phyloP scores from a whole-genome alignment of 768 basidiomycete genomes.

The Omphalotus guepiniiformis region DNA sequence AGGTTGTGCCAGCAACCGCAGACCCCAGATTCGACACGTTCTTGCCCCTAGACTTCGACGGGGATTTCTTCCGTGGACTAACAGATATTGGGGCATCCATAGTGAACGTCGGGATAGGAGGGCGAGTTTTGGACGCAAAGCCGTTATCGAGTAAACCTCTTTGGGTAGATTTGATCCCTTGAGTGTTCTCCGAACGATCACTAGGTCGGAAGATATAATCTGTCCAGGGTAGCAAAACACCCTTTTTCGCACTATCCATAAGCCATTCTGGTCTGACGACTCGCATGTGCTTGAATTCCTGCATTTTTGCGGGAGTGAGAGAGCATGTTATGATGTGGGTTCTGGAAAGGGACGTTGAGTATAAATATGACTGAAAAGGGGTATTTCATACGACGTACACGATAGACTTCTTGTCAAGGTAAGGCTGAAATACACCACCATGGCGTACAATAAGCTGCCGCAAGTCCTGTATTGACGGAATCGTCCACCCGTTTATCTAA shows the following conservation, averaged over 20 bases:
- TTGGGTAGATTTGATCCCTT: slow-evolving; percentile 43
- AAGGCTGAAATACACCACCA: slow-evolving; percentile 81
- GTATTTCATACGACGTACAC: slow-evolving; percentile 46
- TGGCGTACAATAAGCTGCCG: slow-evolving; percentile 75
- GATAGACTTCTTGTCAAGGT: slow-evolving; percentile 72
- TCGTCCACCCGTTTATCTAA: slow-evolving; percentile 88
- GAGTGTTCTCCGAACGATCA: slow-evolving; percentile 42
- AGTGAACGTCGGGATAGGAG: too few species aligned
- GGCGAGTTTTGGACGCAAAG: slow-evolving; percentile 16
- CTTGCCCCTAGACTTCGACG: too few species aligned
- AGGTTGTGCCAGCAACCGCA: too few species aligned
- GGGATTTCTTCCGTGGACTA: too few species aligned
- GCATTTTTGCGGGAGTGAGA: slow-evolving; percentile 84
- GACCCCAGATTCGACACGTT: too few species aligned
- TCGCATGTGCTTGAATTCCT: slow-evolving; percentile 87
- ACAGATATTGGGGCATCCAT: too few species aligned
- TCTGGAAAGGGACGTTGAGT: slow-evolving; percentile 29
- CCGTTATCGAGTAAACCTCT: slow-evolving; percentile 23
- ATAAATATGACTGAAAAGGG: not conserved
- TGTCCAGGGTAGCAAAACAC: slow-evolving; percentile 73
- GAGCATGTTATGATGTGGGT: slow-evolving; percentile 92
- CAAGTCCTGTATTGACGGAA: slow-evolving; percentile 82
- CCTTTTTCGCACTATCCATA: slow-evolving; percentile 66
- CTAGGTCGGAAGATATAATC: slow-evolving; percentile 59
- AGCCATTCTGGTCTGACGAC: slow-evolving; percentile 90